Evolutionary conservation across 2,329 filamentous ascomycete species (phyloP).

Genomic region (Fusarium liriodendri): DNA sequence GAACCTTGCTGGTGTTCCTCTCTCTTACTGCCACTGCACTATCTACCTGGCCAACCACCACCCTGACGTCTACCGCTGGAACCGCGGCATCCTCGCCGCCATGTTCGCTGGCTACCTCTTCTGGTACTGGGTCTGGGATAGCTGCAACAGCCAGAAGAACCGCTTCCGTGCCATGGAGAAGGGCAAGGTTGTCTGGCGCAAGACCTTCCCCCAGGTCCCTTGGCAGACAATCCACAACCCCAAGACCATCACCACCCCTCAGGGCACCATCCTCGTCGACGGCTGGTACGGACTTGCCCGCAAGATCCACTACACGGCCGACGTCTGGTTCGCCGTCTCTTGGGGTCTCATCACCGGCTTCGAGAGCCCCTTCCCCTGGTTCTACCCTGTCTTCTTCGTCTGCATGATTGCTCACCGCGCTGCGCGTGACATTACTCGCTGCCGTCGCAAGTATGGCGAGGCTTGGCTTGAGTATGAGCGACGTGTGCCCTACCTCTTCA

Average conservation of each 20-base stretch:
- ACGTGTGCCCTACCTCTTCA: conserved; percentile 84
- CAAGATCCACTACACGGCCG: conserved; percentile 67
- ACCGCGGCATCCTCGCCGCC: conserved; percentile 71
- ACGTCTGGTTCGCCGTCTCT: conserved; percentile 60
- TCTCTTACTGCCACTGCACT: conserved; percentile 94
- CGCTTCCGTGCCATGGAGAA: conserved; percentile 85
- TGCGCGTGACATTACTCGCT: conserved; percentile 79
- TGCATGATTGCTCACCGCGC: conserved; percentile 86
- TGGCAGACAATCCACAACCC: conserved; percentile 88
- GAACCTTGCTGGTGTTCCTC: conserved; percentile 91
- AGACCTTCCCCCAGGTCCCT: conserved; percentile 89
- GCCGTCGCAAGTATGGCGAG: conserved; percentile 83
- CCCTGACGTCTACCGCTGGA: conserved; percentile 82
- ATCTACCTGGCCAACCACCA: conserved; percentile 89
- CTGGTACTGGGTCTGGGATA: conserved; percentile 93
- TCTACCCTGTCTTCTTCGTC: conserved; percentile 86
- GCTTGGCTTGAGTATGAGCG: conserved; percentile 84
- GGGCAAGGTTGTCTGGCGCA: conserved; percentile 76
- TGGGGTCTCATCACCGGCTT: conserved; percentile 66
- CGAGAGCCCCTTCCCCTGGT: conserved; percentile 86
- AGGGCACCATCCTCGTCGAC: conserved; percentile 82
- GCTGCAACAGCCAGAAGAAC: conserved; percentile 93
- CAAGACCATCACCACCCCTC: conserved; percentile 77
- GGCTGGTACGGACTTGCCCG: conserved; percentile 85
- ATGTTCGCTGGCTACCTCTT: conserved; percentile 81